Percentiles rank a stretch among this genome's conserved stretches.
phyloP scores from a whole-genome alignment of 768 basidiomycete genomes.

The Steccherinum ochraceum region DNA sequence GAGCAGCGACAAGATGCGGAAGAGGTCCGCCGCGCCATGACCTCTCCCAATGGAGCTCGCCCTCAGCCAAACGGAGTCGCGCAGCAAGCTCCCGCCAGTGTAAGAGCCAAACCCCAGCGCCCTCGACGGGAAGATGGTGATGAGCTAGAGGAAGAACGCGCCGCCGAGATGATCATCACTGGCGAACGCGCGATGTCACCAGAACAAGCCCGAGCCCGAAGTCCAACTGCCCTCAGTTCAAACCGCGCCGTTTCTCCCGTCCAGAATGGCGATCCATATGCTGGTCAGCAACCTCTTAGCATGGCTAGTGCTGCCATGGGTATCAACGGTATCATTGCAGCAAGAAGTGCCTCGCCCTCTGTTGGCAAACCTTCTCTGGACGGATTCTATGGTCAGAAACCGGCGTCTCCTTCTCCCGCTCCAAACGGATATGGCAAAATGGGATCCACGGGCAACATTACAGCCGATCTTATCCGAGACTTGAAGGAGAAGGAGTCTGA shows the following conservation, averaged over 20 bases:
- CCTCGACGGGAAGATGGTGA: conserved; percentile 39
- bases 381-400: conserved; percentile 44
- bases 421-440: conserved; percentile 41
- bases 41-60: conserved; percentile 50
- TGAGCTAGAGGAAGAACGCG: conserved; percentile 47
- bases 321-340: conserved; percentile 39
- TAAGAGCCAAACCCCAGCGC: conserved; percentile 50
- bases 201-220: conserved; percentile 48
- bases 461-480: conserved; percentile 73
- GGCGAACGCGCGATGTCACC: conserved; percentile 51
- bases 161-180: conserved; percentile 30
- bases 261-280: conserved; percentile 21
- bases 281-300: conserved; percentile 33
- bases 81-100: conserved; percentile 31
- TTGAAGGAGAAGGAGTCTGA: conserved; percentile 80
- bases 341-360: conserved; percentile 52
- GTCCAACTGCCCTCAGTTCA: conserved; percentile 40
- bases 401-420: conserved; percentile 33
- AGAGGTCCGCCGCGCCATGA: conserved; percentile 55
- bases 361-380: conserved; percentile 52
- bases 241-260: conserved; percentile 60
- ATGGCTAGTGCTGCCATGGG: conserved; percentile 51
- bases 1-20: conserved; percentile 40
- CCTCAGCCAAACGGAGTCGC: conserved; percentile 39
- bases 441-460: conserved; percentile 60